Conservation (phyloP, 2,329 filamentous ascomycete genomes). For the Herpotrichia juniperi region DNA sequence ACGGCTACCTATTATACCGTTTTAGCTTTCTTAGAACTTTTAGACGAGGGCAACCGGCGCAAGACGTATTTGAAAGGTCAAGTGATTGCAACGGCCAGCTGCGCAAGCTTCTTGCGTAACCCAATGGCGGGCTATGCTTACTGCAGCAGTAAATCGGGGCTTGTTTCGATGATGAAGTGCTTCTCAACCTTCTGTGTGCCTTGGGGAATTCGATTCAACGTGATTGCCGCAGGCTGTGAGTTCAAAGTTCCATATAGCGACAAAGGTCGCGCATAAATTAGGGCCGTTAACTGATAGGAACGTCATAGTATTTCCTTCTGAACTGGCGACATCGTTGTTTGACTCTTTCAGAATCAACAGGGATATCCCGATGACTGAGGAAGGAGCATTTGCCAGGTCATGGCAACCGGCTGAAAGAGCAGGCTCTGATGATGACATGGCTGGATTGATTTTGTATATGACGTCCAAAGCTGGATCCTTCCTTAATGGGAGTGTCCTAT, state of each 20-base stretch:
- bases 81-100: background rate
- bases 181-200: background rate
- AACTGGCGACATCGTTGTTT: background rate
- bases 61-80: background rate
- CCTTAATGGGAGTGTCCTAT: background rate
- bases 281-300: too few species aligned
- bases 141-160: background rate
- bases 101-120: background rate
- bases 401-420: background rate
- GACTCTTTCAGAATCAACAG: background rate
- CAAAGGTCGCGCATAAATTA: too few species aligned
- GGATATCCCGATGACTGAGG: background rate
- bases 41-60: slow-evolving; percentile 49
- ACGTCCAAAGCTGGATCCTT: background rate
- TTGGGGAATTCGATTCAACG: background rate
- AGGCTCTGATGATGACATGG: background rate
- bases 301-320: background rate
- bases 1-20: slow-evolving; percentile 48
- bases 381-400: background rate
- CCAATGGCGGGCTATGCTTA: background rate
- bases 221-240: background rate
- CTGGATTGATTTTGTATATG: background rate
- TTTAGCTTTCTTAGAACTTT: slow-evolving; percentile 49
- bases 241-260: too few species aligned
- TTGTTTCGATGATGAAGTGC: background rate